phyloP scores from a whole-genome alignment of 2,329 filamentous ascomycete genomes.

The Tolypocladium ophioglossoides region DNA sequence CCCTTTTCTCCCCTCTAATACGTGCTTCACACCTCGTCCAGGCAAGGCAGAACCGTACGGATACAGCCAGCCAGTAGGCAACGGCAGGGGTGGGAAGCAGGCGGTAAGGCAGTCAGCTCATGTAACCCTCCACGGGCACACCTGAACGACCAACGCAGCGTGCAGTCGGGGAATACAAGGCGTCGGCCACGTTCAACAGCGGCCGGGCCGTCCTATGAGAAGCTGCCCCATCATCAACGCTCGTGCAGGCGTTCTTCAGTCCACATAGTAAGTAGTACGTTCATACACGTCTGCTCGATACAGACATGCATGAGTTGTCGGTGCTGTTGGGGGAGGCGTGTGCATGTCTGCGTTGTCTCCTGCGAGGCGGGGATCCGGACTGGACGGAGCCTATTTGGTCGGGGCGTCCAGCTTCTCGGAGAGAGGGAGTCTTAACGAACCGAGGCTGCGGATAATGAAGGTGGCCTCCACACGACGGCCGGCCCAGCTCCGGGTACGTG shows the following conservation, averaged over 20 bases:
- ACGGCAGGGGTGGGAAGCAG: neutral
- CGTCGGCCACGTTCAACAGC: neutral
- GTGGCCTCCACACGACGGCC: neutral
- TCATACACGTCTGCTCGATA: neutral
- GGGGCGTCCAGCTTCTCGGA: neutral
- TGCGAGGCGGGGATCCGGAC: neutral
- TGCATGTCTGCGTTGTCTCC: constrained; percentile 4
- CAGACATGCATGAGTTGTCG: constrained; percentile 19
- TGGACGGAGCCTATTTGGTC: neutral
- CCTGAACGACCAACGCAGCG: neutral
- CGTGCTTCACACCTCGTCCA: neutral
- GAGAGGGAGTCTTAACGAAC: neutral
- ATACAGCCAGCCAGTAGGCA: neutral
- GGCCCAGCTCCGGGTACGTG: neutral
- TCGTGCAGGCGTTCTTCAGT: constrained; percentile 2
- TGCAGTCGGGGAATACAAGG: neutral
- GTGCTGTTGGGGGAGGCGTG: constrained; percentile 18
- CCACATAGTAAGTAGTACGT: neutral
- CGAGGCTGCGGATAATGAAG: neutral
- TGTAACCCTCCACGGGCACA: neutral
- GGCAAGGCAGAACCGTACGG: too few species aligned
- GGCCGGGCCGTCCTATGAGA: constrained; percentile 22
- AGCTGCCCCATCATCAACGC: constrained; percentile 31
- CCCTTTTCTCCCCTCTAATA: neutral
- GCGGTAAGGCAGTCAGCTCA: neutral